Base-by-base conservation (phyloP, 768 basidiomycete species). In the Tulasnella sp. region DNA sequence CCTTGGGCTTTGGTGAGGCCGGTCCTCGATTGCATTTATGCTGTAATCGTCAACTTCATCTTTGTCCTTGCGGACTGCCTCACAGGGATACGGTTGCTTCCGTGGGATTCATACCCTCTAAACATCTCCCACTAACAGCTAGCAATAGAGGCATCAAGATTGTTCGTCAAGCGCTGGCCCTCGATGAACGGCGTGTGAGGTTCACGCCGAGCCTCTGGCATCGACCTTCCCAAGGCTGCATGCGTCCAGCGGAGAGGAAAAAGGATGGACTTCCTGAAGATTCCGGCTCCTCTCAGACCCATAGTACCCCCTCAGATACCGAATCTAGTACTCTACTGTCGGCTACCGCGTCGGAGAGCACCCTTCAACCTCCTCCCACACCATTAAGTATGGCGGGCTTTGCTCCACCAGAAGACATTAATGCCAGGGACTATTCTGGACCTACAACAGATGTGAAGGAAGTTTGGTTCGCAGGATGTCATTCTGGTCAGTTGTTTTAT, bases 21-120 rank as follows among this genome's bases (percentile, higher is more conserved):
- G 15, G 1, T 18, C 13, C 16, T 44, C 15, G 3, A 44, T 15
- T 44, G 15, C 15, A 10, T 18, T 1, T 16, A 44, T 10, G 2
- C 15, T 44, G 35, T 35, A 35, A 35, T 13, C 44, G 16, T 3
- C 4, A 10, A 15, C 11, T 18, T 44, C 15, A 44, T 13, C 1
- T 13, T 3, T 15, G 11, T 16, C 44, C 13, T 16, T 3, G 2
- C 11, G 44, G 15, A 44, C 15, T 3, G 44, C 44, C 44, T 44
- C 15, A 13, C 44, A 81, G 81, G 78, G 82, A 82, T 51, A 82
- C 81, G 0, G 81, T 82, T 67, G 74, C 79, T 3, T 80, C 51
- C 4, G 51, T 51, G 0, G 51, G 51, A 11, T 75, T 79, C 2
- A 0, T 82, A 15, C 20, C 51, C n/a, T 79, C 81, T 0, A 57